Evolutionary conservation across 306 rosid genomes (phyloP).

Genomic region (Prunus armeniaca): DNA sequence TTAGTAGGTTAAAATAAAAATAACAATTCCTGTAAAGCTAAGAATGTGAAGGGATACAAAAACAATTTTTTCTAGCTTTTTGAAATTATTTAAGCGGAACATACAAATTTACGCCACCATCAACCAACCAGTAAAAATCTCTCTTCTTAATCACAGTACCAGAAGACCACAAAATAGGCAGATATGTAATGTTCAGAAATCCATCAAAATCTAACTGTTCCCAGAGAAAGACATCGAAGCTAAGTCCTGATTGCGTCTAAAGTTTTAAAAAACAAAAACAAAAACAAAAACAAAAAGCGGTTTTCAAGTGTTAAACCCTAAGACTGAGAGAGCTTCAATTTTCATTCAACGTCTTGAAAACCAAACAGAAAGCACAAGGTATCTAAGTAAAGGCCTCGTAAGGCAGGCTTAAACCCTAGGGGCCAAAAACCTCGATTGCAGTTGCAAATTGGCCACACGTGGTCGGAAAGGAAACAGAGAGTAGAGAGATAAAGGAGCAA

Average conservation of each 20-base stretch:
- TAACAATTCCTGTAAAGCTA: not conserved
- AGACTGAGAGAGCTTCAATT: not conserved
- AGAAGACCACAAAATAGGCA: not conserved
- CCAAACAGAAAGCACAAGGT: not conserved
- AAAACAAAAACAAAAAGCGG: not conserved
- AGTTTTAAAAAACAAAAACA: not conserved
- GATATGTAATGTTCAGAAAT: not conserved
- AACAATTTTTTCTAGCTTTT: not conserved
- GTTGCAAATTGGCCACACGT: not conserved
- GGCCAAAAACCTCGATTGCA: slow-evolving; percentile 4
- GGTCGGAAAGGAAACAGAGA: not conserved
- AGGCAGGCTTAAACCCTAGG: slow-evolving; percentile 8
- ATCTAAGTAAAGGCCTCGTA: no score
- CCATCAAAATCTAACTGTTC: not conserved
- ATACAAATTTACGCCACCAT: not conserved
- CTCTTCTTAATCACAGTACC: not conserved
- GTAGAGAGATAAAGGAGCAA: not conserved
- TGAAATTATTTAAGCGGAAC: not conserved
- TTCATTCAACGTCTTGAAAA: not conserved
- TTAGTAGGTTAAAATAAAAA: no score
- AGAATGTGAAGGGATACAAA: not conserved
- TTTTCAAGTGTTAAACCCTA: slow-evolving; percentile 4
- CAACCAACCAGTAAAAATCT: not conserved
- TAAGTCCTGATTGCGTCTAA: slow-evolving; percentile 8
- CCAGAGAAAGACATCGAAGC: not conserved